These are phyloP conservation scores for Lenzites betulinus DNA, from an alignment of 768 basidiomycete genomes.

Conservation along the genomic window DNA sequence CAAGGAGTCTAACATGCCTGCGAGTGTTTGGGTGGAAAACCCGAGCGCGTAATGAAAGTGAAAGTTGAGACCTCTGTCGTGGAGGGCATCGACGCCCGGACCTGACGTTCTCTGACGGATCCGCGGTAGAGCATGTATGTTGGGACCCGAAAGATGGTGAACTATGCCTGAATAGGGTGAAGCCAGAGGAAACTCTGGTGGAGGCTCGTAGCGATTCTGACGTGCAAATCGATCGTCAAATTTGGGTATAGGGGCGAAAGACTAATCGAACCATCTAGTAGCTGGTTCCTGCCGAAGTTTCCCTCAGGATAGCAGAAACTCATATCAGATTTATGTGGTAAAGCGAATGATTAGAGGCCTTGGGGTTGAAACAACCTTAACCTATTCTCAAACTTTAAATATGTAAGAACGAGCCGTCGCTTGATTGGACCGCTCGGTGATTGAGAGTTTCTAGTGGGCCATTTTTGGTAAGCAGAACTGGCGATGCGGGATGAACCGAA, in stretches of 20 bases:
- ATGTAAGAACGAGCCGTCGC: slow-evolving; percentile 57
- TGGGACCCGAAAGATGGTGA: slow-evolving; percentile 91
- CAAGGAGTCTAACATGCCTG: slow-evolving; percentile 85
- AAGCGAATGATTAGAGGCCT: slow-evolving; percentile 92
- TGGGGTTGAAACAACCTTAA: slow-evolving; percentile 88
- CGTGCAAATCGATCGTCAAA: slow-evolving; percentile 95
- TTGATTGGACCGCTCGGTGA: slow-evolving; percentile 52
- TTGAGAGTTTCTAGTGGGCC: slow-evolving; percentile 74
- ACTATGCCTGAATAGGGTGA: slow-evolving; percentile 89
- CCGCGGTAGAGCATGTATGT: slow-evolving; percentile 82
- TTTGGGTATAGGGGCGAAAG: slow-evolving; percentile 96
- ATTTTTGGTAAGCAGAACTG: slow-evolving; percentile 76
- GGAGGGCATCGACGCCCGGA: slow-evolving; percentile 76
- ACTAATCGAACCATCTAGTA: slow-evolving; percentile 95
- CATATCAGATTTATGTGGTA: slow-evolving; percentile 60
- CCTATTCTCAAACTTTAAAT: slow-evolving; percentile 78
- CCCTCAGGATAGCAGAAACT: slow-evolving; percentile 74
- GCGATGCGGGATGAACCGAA: slow-evolving; percentile 73
- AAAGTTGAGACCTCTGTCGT: slow-evolving; percentile 63
- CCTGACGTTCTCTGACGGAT: slow-evolving; percentile 72
- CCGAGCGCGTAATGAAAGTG: slow-evolving; percentile 68
- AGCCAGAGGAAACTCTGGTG: slow-evolving; percentile 97
- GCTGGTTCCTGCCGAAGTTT: slow-evolving; percentile 93
- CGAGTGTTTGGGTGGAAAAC: slow-evolving; percentile 80
- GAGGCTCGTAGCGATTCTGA: slow-evolving; percentile 95